Conservation (phyloP, 257 asterid species). For the Capsicum pubescens region DNA sequence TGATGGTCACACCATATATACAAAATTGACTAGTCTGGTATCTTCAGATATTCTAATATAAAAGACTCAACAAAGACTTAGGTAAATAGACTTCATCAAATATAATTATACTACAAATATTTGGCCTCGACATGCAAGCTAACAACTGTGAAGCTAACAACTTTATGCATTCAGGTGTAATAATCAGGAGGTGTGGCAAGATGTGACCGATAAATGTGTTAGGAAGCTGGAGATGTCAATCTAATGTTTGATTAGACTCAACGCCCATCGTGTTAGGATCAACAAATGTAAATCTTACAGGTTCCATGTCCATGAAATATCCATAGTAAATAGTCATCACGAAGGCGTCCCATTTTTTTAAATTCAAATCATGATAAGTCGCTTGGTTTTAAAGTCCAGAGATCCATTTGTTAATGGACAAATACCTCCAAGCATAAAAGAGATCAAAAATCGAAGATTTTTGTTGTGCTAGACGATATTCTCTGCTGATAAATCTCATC, state of each 20-base stretch:
- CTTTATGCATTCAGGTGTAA: too few species aligned
- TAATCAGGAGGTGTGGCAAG: background rate
- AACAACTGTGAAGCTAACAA: too few species aligned
- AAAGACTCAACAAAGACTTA: fast-evolving
- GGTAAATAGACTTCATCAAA: too few species aligned
- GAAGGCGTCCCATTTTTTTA: background rate
- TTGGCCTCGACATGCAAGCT: background rate
- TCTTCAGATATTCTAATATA: too few species aligned
- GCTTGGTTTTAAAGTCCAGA: background rate
- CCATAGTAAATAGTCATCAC: background rate
- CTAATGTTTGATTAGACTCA: too few species aligned
- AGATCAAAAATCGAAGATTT: background rate
- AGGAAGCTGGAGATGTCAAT: background rate
- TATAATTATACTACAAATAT: too few species aligned
- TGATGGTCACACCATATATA: too few species aligned
- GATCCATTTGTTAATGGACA: background rate
- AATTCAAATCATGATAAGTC: background rate
- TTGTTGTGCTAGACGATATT: background rate
- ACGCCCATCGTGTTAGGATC: too few species aligned
- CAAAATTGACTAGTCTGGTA: too few species aligned
- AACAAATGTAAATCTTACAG: background rate
- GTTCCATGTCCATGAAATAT: background rate
- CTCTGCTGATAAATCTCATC: background rate
- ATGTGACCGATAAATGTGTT: background rate
- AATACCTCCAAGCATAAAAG: background rate